Base-by-base conservation (phyloP, 805 yeast species). In the Kodamaea lidongshanica region DNA sequence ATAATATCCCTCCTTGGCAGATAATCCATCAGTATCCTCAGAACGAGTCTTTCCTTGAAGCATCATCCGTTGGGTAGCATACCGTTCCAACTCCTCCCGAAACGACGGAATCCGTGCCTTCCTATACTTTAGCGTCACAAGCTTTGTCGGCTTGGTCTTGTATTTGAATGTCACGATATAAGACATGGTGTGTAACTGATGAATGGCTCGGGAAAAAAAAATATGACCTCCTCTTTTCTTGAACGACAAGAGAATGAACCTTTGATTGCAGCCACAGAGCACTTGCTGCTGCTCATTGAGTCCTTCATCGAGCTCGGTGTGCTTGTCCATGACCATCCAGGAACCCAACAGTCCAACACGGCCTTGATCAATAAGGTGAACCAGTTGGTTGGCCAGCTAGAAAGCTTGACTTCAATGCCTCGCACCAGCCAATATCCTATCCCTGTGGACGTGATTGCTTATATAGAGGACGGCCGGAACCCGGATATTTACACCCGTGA, bases 401-500 rank as follows among this genome's bases (percentile, higher is more conserved):
- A 58, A 7, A 56, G 54, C 2, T 40, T 64, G 19, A 52, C 60
- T 12, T 41, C 52, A 14, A 50, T 51, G 31, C 58, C 64, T 4
- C 47, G 46, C 16, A 52, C 59, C 3, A 51, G 44, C 25, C 56
- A 65, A 35, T 55, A 52, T 23, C 64, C 77, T 1, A 67, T 83
- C 3, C 96, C 96, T 1, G 54, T 81, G 21, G 96, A 88, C 48
- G 88, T 88, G n/a, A 63, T 87, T 9, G 79, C 81, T 39, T 92
- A 92, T 49, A 85, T 92, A 21, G 97, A 92, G 50, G 94, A 86
- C 48, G 98, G 98, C 2, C 67, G 98, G 43, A 92, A 92, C 50
- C 97, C 98, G 0, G 97, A 92, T 50, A 87, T 92, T 22, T 92
- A 92, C 56, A 87, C 97, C 1, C 72, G 98, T 52, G 98, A 92